These are phyloP conservation scores for Apiospora sp. DNA, from an alignment of 2,329 filamentous ascomycete species.

Conservation along the genomic window DNA sequence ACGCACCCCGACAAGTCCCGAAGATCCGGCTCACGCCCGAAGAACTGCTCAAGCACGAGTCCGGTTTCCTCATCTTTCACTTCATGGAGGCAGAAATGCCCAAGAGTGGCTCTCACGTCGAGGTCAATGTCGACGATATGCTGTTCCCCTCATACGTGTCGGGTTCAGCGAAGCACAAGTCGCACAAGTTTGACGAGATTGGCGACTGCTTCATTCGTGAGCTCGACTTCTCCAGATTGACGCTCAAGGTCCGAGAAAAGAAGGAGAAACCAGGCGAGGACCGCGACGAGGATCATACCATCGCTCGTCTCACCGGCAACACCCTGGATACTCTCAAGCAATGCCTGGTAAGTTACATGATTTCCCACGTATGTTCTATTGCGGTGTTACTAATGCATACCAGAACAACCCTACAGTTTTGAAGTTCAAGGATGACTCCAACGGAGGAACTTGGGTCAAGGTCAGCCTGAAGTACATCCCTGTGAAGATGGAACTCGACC, in stretches of 20 bases:
- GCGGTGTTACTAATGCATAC: constrained; percentile 31
- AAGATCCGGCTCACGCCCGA: constrained; percentile 82
- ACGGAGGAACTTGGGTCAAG: constrained; percentile 79
- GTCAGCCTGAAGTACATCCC: constrained; percentile 96
- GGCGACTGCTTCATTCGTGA: constrained; percentile 96
- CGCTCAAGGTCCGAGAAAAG: constrained; percentile 84
- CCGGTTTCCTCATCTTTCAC: constrained; percentile 92
- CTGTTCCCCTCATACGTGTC: constrained; percentile 89
- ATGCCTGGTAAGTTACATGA: constrained; percentile 70
- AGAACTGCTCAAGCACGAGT: constrained; percentile 86
- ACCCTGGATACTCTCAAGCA: constrained; percentile 89
- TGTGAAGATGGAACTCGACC: constrained; percentile 91
- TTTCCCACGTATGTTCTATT: constrained; percentile 16
- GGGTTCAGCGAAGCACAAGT: constrained; percentile 73
- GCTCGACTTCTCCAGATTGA: constrained; percentile 94
- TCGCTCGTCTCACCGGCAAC: constrained; percentile 84
- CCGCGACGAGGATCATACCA: constrained; percentile 72
- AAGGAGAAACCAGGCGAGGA: constrained; percentile 75
- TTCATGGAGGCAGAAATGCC: constrained; percentile 89
- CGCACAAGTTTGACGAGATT: constrained; percentile 85
- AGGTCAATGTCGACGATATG: constrained; percentile 94
- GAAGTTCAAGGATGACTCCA: constrained; percentile 79
- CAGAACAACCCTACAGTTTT: constrained; percentile 90
- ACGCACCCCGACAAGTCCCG: constrained; percentile 65
- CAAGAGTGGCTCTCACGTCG: constrained; percentile 77